Evolutionary conservation across 179 eudicot genomes (phyloP).

Genomic region (Carnegiea gigantea): DNA sequence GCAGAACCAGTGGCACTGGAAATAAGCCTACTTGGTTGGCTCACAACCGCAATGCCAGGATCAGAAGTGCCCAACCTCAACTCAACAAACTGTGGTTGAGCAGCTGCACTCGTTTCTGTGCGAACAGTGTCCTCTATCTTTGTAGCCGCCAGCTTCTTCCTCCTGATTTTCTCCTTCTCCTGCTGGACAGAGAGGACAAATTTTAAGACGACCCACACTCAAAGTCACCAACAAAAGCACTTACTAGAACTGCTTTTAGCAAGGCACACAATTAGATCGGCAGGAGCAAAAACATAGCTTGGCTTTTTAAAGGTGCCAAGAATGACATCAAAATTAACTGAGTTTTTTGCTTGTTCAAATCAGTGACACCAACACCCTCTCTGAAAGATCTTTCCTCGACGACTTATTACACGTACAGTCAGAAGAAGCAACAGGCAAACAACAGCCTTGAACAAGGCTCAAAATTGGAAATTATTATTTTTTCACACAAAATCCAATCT

Average conservation of each 20-base stretch:
- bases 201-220: not conserved
- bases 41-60: constrained; percentile 25
- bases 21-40: constrained; percentile 29
- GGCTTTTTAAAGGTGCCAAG: not conserved
- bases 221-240: not conserved
- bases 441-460: not conserved
- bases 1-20: constrained; percentile 24
- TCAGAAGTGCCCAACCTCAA: constrained; percentile 33
- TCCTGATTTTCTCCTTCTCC: constrained; percentile 59
- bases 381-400: not conserved
- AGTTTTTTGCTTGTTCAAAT: not conserved
- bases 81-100: constrained; percentile 38
- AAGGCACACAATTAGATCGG: not conserved
- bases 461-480: not conserved
- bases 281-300: not conserved
- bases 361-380: not conserved
- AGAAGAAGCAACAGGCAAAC: not conserved
- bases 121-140: constrained; percentile 38
- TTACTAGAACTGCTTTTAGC: not conserved
- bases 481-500: too few relatives aligned
- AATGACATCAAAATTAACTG: not conserved
- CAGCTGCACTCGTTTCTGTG: constrained; percentile 37
- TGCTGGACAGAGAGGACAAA: constrained; percentile 20
- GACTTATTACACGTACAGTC: not conserved
- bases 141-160: constrained; percentile 50